phyloP scores from a whole-genome alignment of 257 asterid genomes.

The Fraxinus americana region DNA sequence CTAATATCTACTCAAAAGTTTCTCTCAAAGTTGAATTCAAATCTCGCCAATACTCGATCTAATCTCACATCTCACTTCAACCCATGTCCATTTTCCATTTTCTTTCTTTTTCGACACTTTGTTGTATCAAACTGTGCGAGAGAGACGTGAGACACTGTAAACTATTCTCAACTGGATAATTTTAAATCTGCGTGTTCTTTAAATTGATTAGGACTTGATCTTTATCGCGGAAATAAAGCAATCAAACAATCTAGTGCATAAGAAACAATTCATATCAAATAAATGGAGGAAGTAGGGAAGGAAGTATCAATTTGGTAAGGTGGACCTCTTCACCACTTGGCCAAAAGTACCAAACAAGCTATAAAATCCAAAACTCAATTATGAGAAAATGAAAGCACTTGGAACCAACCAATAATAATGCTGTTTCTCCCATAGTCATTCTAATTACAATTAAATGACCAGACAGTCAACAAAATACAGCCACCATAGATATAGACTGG shows the following conservation, averaged over 20 bases:
- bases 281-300: neutral
- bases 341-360: constrained; percentile 18
- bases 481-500: constrained; percentile 17
- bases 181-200: too few species aligned
- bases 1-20: too few species aligned
- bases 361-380: constrained; percentile 15
- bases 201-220: too few species aligned
- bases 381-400: constrained; percentile 30
- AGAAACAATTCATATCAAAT: too few species aligned
- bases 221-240: neutral
- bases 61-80: too few species aligned
- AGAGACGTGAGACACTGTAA: neutral
- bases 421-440: neutral
- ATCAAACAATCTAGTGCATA: neutral
- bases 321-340: constrained; percentile 23
- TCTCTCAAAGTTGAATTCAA: too few species aligned
- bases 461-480: constrained; percentile 47
- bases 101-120: too few species aligned
- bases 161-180: too few species aligned
- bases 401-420: constrained; percentile 23
- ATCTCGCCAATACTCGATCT: too few species aligned
- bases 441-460: constrained; percentile 21
- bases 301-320: constrained; percentile 1
- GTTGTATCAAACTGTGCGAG: neutral
- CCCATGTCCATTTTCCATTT: too few species aligned